phyloP scores from a whole-genome alignment of 139 green algal genomes.

The Trebouxia sp. region DNA sequence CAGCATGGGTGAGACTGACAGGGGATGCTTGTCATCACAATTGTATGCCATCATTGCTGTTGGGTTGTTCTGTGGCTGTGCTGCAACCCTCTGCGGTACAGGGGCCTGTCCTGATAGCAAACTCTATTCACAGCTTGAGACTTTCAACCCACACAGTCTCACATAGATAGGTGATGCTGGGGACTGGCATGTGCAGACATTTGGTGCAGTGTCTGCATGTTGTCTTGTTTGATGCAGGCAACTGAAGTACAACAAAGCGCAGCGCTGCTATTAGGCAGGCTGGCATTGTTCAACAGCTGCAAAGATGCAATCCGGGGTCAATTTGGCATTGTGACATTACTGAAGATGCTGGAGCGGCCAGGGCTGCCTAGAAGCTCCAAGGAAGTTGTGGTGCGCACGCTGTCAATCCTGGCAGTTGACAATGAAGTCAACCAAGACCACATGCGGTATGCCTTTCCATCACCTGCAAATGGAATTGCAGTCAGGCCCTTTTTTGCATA shows the following conservation, averaged over 20 bases:
- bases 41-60: neutral
- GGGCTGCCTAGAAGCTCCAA: neutral
- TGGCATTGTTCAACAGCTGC: neutral
- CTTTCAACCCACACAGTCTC: neutral
- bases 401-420: conserved; percentile 31
- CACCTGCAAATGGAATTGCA: neutral
- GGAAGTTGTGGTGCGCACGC: neutral
- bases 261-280: neutral
- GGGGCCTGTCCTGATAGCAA: neutral
- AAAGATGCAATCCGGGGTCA: conserved; percentile 14
- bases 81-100: neutral
- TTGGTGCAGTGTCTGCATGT: neutral
- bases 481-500: neutral
- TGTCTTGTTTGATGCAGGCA: neutral
- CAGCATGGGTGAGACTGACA: neutral
- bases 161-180: neutral
- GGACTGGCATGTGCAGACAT: neutral
- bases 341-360: conserved; percentile 7
- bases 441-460: conserved; percentile 13
- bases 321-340: conserved; percentile 22
- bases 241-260: conserved; percentile 6
- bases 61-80: neutral
- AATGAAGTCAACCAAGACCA: conserved; percentile 43
- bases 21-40: neutral
- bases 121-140: neutral